Evolutionary conservation across 2,329 filamentous ascomycete genomes (phyloP), one percentile per base, ranked within the genome.

Genomic region (Fonsecaea erecta): DNA sequence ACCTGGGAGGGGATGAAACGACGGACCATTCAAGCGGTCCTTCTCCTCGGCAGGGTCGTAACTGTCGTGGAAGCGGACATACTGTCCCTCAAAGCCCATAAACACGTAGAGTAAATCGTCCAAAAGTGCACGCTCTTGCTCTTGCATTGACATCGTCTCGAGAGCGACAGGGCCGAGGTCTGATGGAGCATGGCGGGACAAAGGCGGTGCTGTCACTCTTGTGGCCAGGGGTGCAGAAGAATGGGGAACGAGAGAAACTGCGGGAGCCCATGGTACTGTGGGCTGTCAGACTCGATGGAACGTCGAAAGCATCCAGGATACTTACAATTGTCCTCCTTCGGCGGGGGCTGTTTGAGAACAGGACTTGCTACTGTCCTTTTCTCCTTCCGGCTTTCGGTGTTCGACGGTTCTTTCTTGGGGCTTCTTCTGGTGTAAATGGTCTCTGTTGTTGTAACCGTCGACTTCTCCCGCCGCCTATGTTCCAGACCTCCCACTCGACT

Each of bases 51-150:
- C 81, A 0, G 93, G 92, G 71, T 97, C 89, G 76, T 96, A 98
- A 8, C 86, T 85, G 70, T 92, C 90, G 64, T 85, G 86, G 75
- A 92, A 98, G 62, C 92, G 90, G 67, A 99, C 91, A 75, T 98
- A 98, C 76, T 97, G 93, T n/a, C 95, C 95, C 78, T 99, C 95
- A 69, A 93, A 97, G 26, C 95, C 95, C 93, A 99, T 97, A 73
- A 98, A 96, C 4, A 96, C 93, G 75, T 94, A 97, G 37, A 98
- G 79, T 16, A 99, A 79, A 73, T 99, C 95, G 71, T 97, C 93
- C 51, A 98, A 83, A 53, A 99, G 90, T 8, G 88, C 90, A 26
- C 88, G 86, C 79, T 99, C 95, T 77, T 99, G 95, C 1, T 86
- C 86, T 70, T 96, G 90, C 30, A 96, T 80, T 0, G 88, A 88